Percentiles rank a stretch among this genome's conserved stretches.
These are phyloP conservation scores for Hygrophorus pudorinus DNA, from an alignment of 768 basidiomycete species.

Conservation along the genomic window DNA sequence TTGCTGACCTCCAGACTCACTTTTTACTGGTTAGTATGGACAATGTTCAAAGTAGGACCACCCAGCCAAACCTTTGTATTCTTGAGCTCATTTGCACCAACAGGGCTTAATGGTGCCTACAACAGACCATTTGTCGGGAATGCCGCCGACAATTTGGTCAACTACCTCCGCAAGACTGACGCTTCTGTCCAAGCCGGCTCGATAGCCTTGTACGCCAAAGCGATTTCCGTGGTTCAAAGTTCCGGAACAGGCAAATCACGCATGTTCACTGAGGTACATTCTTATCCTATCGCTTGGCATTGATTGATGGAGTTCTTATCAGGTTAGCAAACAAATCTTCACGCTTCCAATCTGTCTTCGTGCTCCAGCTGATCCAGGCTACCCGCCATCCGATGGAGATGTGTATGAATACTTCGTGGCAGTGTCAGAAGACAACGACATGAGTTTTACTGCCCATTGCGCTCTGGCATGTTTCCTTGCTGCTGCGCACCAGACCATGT, in stretches of 20 bases:
- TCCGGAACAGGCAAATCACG: no score
- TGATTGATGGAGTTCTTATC: background rate
- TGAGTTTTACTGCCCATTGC: constrained; percentile 5
- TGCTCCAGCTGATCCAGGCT: constrained; percentile 4
- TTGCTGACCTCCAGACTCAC: no score
- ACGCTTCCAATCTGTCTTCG: constrained; percentile 13
- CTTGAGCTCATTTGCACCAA: no score
- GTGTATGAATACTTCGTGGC: constrained; percentile 8
- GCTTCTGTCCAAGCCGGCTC: background rate
- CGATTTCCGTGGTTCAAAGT: no score
- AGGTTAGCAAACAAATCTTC: constrained; percentile 10
- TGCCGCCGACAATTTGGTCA: background rate
- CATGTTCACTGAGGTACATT: constrained; percentile 11
- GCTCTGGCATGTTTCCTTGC: constrained; percentile 9
- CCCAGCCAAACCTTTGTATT: no score
- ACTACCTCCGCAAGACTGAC: background rate
- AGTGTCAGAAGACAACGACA: constrained; percentile 2
- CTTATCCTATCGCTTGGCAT: background rate
- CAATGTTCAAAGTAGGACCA: no score
- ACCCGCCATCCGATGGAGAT: constrained; percentile 6
- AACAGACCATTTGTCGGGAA: no score
- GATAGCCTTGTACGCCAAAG: constrained; percentile 3
- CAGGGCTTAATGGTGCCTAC: no score
- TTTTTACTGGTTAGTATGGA: no score
- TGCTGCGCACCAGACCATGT: constrained; percentile 10